Evolutionary conservation across 768 basidiomycete genomes (phyloP).

Genomic region (Infundibulicybe gibba): DNA sequence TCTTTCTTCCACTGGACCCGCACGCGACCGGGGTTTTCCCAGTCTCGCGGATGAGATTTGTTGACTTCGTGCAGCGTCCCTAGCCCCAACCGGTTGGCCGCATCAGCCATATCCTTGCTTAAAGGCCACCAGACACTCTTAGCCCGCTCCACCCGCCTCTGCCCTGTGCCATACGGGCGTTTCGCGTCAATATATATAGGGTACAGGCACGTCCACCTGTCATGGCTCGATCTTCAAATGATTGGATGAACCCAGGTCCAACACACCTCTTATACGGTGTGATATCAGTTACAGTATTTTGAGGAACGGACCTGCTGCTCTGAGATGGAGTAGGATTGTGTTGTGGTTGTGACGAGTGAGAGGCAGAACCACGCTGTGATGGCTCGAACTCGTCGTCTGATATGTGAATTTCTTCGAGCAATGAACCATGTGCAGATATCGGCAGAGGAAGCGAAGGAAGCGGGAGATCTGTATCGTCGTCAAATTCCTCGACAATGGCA

Average conservation of each 20-base stretch:
- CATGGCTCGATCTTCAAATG: constrained; percentile 9
- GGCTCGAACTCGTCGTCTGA: constrained; percentile 51
- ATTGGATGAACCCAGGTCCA: constrained; percentile 5
- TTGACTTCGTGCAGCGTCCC: constrained; percentile 84
- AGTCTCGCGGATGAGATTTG: constrained; percentile 92
- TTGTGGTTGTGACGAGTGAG: constrained; percentile 34
- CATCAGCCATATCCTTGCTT: constrained; percentile 89
- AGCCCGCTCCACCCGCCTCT: constrained; percentile 74
- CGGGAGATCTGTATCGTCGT: constrained; percentile 92
- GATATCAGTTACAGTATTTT: constrained; percentile 59
- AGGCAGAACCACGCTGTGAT: constrained; percentile 47
- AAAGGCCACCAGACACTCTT: constrained; percentile 94
- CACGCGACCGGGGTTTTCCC: constrained; percentile 97
- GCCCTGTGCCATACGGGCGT: constrained; percentile 78
- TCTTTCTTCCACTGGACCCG: constrained; percentile 91
- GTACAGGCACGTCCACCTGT: constrained; percentile 93
- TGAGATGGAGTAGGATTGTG: constrained; percentile 19
- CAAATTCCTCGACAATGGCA: constrained; percentile 76
- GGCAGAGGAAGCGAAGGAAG: constrained; percentile 67
- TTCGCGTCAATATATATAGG: constrained; percentile 98
- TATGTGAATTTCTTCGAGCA: constrained; percentile 69
- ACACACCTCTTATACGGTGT: constrained; percentile 83
- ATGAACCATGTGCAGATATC: constrained; percentile 63
- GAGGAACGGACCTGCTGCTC: constrained; percentile 17
- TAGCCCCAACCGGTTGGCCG: constrained; percentile 71